phyloP scores from a whole-genome alignment of 2,329 filamentous ascomycete genomes.

The Fusarium mangiferae region DNA sequence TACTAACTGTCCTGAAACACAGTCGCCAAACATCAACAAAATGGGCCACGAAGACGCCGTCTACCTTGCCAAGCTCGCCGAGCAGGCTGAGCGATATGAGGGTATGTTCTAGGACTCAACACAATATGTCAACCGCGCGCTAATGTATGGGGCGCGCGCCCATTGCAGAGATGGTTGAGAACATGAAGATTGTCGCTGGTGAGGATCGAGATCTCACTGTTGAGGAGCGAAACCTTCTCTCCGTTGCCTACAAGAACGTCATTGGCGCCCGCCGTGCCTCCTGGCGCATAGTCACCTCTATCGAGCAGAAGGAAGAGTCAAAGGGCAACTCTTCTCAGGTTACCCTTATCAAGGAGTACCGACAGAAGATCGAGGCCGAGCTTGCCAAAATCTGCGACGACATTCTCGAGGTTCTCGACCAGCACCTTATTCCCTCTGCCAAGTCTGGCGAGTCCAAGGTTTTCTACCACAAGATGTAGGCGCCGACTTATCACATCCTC shows the following conservation, averaged over 20 bases:
- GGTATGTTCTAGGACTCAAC: slow-evolving; percentile 64
- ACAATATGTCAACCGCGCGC: slow-evolving; percentile 30
- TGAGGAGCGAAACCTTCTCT: slow-evolving; percentile 98
- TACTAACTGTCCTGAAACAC: slow-evolving; percentile 37
- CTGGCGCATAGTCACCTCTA: slow-evolving; percentile 99
- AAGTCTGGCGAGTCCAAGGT: slow-evolving; percentile 99
- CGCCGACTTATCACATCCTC: slow-evolving; percentile 80
- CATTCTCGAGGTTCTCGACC: slow-evolving; percentile 93
- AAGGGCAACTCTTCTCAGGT: slow-evolving; percentile 98
- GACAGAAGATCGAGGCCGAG: slow-evolving; percentile 97
- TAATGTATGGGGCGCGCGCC: slow-evolving; percentile 66
- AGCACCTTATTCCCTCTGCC: slow-evolving; percentile 93
- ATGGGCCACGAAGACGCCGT: slow-evolving; percentile 99
- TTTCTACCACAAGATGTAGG: slow-evolving; percentile 99
- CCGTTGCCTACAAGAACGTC: slow-evolving; percentile 99
- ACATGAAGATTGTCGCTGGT: slow-evolving; percentile 99
- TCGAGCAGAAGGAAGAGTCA: slow-evolving; percentile 99
- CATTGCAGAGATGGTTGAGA: slow-evolving; percentile 90
- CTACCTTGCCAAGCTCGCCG: slow-evolving; percentile 99
- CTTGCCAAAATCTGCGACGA: slow-evolving; percentile 98
- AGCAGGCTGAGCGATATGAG: slow-evolving; percentile 99
- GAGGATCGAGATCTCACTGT: slow-evolving; percentile 83
- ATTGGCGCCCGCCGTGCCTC: slow-evolving; percentile 98
- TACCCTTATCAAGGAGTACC: slow-evolving; percentile 93
- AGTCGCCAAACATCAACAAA: slow-evolving; percentile 61